These are phyloP conservation scores for Euphorbia corollata DNA, from an alignment of 441 rosid species.

Conservation along the genomic window DNA sequence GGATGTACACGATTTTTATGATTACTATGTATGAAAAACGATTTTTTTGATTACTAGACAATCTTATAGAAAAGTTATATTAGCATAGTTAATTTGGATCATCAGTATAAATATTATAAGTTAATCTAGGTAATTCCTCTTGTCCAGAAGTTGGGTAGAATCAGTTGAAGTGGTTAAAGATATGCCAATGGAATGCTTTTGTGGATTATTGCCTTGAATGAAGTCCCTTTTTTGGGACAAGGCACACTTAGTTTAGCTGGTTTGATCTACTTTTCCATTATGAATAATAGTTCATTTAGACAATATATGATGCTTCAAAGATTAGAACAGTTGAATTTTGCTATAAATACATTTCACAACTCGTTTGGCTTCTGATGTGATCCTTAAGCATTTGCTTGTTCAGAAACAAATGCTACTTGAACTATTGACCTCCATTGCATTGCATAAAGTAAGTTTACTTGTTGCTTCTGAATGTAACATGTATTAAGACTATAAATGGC, in stretches of 20 bases:
- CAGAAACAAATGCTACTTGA: slow-evolving; percentile 4
- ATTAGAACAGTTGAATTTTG: not conserved
- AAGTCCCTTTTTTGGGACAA: not conserved
- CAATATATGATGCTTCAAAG: not conserved
- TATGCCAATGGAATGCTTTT: not conserved
- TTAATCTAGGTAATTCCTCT: not conserved
- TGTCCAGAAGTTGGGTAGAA: not conserved
- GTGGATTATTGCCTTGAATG: not conserved
- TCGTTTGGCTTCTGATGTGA: not conserved
- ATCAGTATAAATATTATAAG: not conserved
- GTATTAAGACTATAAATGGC: not conserved
- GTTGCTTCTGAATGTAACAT: not conserved
- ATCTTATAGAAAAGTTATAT: not conserved
- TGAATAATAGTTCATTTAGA: not conserved
- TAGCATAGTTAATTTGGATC: not conserved
- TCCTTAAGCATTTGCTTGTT: not conserved
- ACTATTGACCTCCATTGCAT: not conserved
- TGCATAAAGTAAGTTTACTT: not conserved
- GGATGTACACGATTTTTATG: not conserved
- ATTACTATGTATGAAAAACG: no score
- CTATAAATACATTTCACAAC: not conserved
- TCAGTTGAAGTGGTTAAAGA: not conserved
- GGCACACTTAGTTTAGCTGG: not conserved
- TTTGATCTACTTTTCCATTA: not conserved
- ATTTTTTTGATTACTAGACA: no score